These are phyloP conservation scores for Trichoderma simmonsii DNA, from an alignment of 2,329 filamentous ascomycete species.

Conservation along the genomic window DNA sequence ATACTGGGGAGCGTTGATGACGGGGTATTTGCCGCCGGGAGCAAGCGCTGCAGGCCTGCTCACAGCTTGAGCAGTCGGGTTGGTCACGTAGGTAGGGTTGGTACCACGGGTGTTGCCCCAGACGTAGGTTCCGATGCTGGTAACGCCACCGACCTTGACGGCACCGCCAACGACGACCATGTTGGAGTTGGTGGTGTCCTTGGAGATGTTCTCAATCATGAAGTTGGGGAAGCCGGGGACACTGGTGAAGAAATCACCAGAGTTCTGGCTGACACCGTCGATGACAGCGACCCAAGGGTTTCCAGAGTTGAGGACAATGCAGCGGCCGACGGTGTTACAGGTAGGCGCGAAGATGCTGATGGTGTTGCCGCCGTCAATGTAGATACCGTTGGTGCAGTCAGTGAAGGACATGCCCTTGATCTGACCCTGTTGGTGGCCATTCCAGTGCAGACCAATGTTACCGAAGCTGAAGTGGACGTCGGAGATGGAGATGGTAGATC, in stretches of 20 bases:
- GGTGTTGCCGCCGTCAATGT: slow-evolving; percentile 13
- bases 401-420: slow-evolving; percentile 18
- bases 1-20: slow-evolving; percentile 15
- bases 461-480: slow-evolving; percentile 22
- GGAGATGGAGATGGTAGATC: slow-evolving; percentile 23
- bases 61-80: not conserved
- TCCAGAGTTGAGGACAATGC: slow-evolving; percentile 14
- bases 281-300: slow-evolving; percentile 17
- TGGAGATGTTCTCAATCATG: slow-evolving; percentile 22
- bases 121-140: slow-evolving; percentile 17
- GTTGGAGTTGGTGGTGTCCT: slow-evolving; percentile 21
- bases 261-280: slow-evolving; percentile 15
- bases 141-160: slow-evolving; percentile 15
- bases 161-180: slow-evolving; percentile 19
- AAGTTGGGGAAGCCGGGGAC: slow-evolving; percentile 9
- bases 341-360: slow-evolving; percentile 16
- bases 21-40: slow-evolving; percentile 12
- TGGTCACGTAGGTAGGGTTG: slow-evolving; percentile 10
- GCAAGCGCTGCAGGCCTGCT: slow-evolving; percentile 17
- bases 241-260: slow-evolving; percentile 18
- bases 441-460: slow-evolving; percentile 24
- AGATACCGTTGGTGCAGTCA: slow-evolving; percentile 9
- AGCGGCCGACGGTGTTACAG: slow-evolving; percentile 17
- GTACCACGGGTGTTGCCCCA: slow-evolving; percentile 12
- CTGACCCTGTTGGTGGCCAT: slow-evolving; percentile 18